phyloP scores from a whole-genome alignment of 305 asterid species.

The Fraxinus floribunda region DNA sequence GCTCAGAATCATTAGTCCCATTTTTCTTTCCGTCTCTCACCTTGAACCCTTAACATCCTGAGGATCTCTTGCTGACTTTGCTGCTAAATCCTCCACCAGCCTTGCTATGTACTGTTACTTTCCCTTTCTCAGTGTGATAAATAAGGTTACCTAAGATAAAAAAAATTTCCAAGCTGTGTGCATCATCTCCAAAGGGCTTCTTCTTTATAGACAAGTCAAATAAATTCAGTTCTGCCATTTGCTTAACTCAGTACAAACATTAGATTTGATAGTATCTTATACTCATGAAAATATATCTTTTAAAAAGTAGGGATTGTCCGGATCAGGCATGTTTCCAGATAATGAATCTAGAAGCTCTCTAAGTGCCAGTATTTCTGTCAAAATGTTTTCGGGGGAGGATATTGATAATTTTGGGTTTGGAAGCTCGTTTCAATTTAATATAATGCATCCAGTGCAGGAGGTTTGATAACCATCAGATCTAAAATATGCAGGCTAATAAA shows the following conservation, averaged over 20 bases:
- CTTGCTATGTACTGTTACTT: not conserved
- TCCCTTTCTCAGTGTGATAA: conserved; percentile 6
- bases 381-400: not conserved
- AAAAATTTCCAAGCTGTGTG: not conserved
- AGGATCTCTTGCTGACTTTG: not conserved
- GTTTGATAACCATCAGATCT: not conserved
- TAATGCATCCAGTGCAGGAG: not conserved
- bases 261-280: not conserved
- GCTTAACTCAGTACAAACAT: not conserved
- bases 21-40: conserved; percentile 3
- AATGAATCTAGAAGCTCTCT: not conserved
- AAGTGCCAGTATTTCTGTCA: not conserved
- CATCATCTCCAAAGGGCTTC: not conserved
- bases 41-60: not conserved
- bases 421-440: not conserved
- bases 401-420: not conserved
- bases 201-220: not conserved
- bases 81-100: not conserved
- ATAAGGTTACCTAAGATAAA: not conserved
- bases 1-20: not conserved
- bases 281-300: not conserved
- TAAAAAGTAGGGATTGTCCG: not conserved
- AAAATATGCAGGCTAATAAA: not conserved
- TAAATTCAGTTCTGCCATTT: not conserved
- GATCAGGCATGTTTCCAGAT: not conserved